A percentile compares a stretch with the other conserved stretches of the same genome.
Evolutionary conservation across 2,329 filamentous ascomycete species (phyloP).

Genomic region (Colletotrichum sp.): DNA sequence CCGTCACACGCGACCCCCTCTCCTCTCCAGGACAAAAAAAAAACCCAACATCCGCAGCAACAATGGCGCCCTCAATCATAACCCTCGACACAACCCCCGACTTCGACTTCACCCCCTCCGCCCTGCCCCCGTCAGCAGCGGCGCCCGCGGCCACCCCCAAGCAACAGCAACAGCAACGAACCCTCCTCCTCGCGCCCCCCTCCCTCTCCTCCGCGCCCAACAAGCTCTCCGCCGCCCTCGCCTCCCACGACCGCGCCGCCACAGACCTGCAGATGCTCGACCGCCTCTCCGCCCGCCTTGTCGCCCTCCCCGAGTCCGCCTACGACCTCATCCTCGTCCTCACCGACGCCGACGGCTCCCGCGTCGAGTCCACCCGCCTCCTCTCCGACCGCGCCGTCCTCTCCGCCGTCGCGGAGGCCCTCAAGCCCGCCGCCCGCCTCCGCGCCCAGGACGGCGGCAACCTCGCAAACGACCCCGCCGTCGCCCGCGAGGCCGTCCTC

Average conservation of each 20-base stretch:
- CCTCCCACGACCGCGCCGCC: conserved; percentile 72
- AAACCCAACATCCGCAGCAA: conserved; percentile 10
- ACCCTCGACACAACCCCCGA: conserved; percentile 62
- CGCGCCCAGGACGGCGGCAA: conserved; percentile 72
- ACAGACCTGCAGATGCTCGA: conserved; percentile 99
- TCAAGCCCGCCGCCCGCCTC: conserved; percentile 68
- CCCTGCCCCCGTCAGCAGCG: conserved; percentile 24
- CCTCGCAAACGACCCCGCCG: conserved; percentile 45
- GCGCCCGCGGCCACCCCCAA: conserved; percentile 25
- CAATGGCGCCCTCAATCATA: conserved; percentile 57
- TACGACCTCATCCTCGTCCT: conserved; percentile 89
- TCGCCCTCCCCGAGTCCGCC: conserved; percentile 74
- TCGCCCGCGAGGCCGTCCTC: conserved; percentile 80
- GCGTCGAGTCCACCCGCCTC: conserved; percentile 66
- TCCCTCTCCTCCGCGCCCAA: conserved; percentile 87
- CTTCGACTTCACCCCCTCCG: conserved; percentile 43
- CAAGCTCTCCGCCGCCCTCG: conserved; percentile 73
- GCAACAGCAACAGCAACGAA: conserved; percentile 52
- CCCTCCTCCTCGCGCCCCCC: conserved; percentile 87
- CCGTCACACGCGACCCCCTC: neutral
- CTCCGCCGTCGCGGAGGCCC: conserved; percentile 62
- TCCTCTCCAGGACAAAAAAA: neutral
- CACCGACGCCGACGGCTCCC: conserved; percentile 74
- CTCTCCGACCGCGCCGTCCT: conserved; percentile 74
- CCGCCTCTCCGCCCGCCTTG: conserved; percentile 81